phyloP scores from a whole-genome alignment of 768 basidiomycete species.

The Pleurotus pulmonarius region DNA sequence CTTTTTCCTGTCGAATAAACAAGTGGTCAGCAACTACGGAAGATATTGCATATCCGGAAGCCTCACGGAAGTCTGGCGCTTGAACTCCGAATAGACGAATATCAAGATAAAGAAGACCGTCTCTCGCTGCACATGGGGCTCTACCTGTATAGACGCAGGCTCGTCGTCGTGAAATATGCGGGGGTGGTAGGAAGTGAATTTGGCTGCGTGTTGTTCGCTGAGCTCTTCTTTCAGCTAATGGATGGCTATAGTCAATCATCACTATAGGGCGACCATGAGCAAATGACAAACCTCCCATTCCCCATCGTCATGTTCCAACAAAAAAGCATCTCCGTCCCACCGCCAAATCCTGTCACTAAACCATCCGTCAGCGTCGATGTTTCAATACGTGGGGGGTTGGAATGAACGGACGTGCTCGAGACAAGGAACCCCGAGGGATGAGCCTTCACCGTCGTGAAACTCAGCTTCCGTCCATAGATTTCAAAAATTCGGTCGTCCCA shows the following conservation, averaged over 20 bases:
- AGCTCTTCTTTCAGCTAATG: too few species aligned
- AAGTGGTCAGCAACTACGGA: too few species aligned
- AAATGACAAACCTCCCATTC: slow-evolving; percentile 1
- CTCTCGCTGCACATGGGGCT: background rate
- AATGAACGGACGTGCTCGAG: background rate
- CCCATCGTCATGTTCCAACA: background rate
- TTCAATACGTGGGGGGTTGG: background rate
- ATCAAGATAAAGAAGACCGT: background rate
- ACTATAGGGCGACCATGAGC: too few species aligned
- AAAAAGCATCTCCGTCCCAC: slow-evolving; percentile 3
- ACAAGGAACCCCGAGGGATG: background rate
- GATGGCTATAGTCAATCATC: too few species aligned
- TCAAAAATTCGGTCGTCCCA: slow-evolving; percentile 1
- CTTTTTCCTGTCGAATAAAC: background rate
- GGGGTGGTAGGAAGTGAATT: background rate
- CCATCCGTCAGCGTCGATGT: too few species aligned
- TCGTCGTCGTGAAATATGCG: slow-evolving; percentile 4
- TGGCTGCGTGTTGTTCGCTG: background rate
- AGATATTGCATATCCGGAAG: too few species aligned
- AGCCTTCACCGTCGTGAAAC: background rate
- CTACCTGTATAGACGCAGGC: background rate
- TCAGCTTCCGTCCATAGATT: slow-evolving; percentile 1
- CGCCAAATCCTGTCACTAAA: background rate
- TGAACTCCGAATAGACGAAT: slow-evolving; percentile 2
- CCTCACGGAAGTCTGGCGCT: background rate